Percentiles rank a stretch among this genome's conserved stretches.
Conservation (phyloP, 352 stramenopile genomes). For the Pythium apleroticum region DNA sequence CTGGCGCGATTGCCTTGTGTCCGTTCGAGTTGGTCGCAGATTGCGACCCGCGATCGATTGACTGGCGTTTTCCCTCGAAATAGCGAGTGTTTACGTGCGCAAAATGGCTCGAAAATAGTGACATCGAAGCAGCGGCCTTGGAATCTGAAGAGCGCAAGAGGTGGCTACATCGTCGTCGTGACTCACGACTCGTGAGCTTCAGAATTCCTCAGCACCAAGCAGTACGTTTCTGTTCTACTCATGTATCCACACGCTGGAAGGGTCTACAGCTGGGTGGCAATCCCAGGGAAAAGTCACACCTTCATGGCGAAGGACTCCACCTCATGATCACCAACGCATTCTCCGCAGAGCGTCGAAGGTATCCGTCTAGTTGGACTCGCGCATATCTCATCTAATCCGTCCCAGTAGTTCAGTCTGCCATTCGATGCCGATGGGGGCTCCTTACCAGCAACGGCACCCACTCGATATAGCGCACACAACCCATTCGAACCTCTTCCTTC, state of each 20-base stretch:
- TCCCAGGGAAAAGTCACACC: too few species aligned
- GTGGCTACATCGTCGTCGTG: not conserved
- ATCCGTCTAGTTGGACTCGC: too few species aligned
- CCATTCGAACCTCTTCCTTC: too few species aligned
- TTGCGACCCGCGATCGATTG: not conserved
- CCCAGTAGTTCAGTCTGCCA: too few species aligned
- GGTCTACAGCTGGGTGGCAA: too few species aligned
- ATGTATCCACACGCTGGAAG: not conserved
- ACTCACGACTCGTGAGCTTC: not conserved
- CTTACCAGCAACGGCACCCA: too few species aligned
- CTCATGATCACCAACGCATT: too few species aligned
- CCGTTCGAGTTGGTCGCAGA: not conserved
- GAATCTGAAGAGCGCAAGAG: not conserved
- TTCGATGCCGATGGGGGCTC: too few species aligned
- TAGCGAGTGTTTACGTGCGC: not conserved
- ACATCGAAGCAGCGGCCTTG: not conserved
- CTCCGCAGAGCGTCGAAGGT: too few species aligned
- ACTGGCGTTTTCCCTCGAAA: not conserved
- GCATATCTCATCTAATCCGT: too few species aligned
- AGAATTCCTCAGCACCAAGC: not conserved
- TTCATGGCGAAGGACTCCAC: too few species aligned
- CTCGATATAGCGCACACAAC: too few species aligned
- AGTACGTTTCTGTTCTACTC: not conserved
- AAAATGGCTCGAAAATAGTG: not conserved
- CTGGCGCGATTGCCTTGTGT: not conserved